A percentile compares a stretch with the other conserved stretches of the same genome.
phyloP scores from a whole-genome alignment of 2,329 filamentous ascomycete species.

The Trichophyton verrucosum region DNA sequence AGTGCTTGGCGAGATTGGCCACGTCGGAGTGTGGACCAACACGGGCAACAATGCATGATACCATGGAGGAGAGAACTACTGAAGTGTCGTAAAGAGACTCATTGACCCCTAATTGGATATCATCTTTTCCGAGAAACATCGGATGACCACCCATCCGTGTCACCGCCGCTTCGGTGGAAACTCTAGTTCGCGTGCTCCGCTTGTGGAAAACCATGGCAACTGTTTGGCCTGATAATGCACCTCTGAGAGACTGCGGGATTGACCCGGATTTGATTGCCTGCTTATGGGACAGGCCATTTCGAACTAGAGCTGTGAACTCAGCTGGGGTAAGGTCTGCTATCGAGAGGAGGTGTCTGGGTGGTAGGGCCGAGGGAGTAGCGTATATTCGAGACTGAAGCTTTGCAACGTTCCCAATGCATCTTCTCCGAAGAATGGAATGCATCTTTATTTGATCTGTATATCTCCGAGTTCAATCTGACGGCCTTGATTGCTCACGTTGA shows the following conservation, averaged over 20 bases:
- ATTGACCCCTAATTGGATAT: constrained; percentile 91
- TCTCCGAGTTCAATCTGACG: too few species aligned
- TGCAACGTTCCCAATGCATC: constrained; percentile 3
- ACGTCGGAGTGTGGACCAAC: constrained; percentile 69
- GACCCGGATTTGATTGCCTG: constrained; percentile 58
- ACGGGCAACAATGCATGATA: constrained; percentile 67
- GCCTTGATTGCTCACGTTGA: too few species aligned
- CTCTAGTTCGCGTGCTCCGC: constrained; percentile 79
- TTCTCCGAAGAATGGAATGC: constrained; percentile 8
- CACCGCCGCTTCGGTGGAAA: constrained; percentile 86
- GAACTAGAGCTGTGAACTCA: constrained; percentile 71
- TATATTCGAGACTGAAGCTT: constrained; percentile 23
- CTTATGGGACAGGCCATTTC: constrained; percentile 70
- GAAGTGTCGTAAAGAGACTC: constrained; percentile 91
- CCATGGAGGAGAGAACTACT: constrained; percentile 88
- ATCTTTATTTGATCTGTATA: background rate
- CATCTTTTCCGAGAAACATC: constrained; percentile 92
- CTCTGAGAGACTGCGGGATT: constrained; percentile 46
- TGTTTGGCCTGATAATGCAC: constrained; percentile 59
- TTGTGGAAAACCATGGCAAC: constrained; percentile 97
- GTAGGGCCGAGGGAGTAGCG: constrained; percentile 38
- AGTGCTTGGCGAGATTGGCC: constrained; percentile 55
- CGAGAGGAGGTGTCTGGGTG: constrained; percentile 78
- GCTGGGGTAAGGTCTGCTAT: constrained; percentile 70
- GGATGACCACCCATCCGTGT: constrained; percentile 80